Evolutionary conservation across 371 early-diverging fungal species (phyloP), one percentile per base, ranked within the genome.

Genomic region (Phascolomyces articulosus): DNA sequence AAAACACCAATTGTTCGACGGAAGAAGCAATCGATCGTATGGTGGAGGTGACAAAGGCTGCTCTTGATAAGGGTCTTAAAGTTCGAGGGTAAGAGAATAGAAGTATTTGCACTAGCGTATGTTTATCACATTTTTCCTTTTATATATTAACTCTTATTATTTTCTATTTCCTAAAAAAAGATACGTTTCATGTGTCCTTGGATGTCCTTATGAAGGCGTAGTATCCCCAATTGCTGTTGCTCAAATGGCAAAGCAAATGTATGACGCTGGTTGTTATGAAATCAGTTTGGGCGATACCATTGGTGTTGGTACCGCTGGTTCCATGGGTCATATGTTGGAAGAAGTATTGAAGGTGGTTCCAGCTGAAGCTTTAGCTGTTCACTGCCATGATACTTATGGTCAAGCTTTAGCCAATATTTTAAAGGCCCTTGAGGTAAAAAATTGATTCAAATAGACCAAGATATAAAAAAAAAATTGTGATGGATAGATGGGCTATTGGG

Each of bases 301-400:
- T 70, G 98, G 98, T 51, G 93, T 96, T 21, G 98, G 95, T 13
- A 92, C 93, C 1, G 91, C 94, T 15, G 91, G 89, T 2, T 90
- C 88, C 18, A 90, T 95, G 83, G 76, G 65, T 4, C 82, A 71
- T 1, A 79, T 97, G 86, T 69, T 98, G 47, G 84, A 91, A 23
- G 86, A 80, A 2, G 95, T 96, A 2, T 69, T 86, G 4, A 77
- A 85, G 61, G 85, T 80, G 1, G 88, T 97, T 1, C 94, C 96
- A 4, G 71, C 88, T 1, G 84, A 91, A 29, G 84, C 88, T 24
- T 74, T 97, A 40, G 97, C 97, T 11, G 93, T 96, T 7, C 98
- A 98, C 67, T 96, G 95, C 69, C 98, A 98, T 66, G 97, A 98
- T 75, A 98, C 98, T 10, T 98, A 97, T 76, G 98, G 98, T 8